These are phyloP conservation scores for Entrophospora sp. DNA, from an alignment of 192 early-diverging fungal genomes.

Conservation along the genomic window DNA sequence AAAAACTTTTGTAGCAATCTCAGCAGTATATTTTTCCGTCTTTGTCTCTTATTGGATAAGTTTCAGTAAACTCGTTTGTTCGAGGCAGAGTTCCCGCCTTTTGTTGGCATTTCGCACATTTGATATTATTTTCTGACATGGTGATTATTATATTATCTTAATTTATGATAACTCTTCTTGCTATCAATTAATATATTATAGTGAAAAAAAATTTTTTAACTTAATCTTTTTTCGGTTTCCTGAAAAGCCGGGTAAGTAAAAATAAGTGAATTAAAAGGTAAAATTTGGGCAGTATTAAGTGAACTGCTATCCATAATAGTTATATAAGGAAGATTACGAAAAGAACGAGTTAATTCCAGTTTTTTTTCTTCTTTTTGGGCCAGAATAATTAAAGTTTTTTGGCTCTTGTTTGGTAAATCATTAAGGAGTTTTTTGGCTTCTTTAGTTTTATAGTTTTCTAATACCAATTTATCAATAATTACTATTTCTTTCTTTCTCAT, in stretches of 20 bases:
- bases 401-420: background rate
- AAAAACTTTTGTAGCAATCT: too few relatives aligned
- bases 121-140: too few relatives aligned
- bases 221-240: background rate
- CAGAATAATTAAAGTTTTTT: background rate
- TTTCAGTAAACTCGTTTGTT: too few relatives aligned
- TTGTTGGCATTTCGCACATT: too few relatives aligned
- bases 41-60: too few relatives aligned
- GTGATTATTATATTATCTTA: too few relatives aligned
- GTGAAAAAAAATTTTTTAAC: too few relatives aligned
- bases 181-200: too few relatives aligned
- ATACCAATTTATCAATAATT: background rate
- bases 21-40: too few relatives aligned
- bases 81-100: too few relatives aligned
- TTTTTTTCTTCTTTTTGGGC: background rate
- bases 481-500: background rate
- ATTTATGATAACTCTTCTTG: too few relatives aligned
- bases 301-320: background rate
- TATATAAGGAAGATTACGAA: constrained; percentile 3
- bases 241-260: background rate
- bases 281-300: background rate
- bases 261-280: background rate
- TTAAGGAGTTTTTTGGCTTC: background rate
- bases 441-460: constrained; percentile 5
- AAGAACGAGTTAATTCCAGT: background rate